phyloP scores from a whole-genome alignment of 2,329 filamentous ascomycete genomes.

The Ampelomyces quisqualis region DNA sequence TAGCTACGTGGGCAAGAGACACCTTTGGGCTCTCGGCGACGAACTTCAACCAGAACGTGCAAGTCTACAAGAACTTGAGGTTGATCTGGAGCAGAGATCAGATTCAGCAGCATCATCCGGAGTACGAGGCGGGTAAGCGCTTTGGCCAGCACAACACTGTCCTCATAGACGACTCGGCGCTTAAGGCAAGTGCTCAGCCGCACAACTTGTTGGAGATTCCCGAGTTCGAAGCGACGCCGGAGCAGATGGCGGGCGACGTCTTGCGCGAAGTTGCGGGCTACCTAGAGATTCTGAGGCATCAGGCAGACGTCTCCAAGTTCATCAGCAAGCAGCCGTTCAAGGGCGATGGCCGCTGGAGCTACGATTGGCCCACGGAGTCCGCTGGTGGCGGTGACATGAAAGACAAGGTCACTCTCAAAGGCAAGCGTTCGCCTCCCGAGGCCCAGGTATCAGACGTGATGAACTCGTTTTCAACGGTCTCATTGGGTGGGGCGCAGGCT shows the following conservation, averaged over 20 bases:
- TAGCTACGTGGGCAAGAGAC: slow-evolving; percentile 77
- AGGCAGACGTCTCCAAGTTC: slow-evolving; percentile 63
- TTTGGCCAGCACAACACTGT: slow-evolving; percentile 89
- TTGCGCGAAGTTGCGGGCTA: slow-evolving; percentile 55
- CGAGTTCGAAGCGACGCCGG: slow-evolving; percentile 63
- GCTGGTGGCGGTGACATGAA: slow-evolving; percentile 16
- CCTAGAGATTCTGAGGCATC: slow-evolving; percentile 53
- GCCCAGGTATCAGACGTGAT: not conserved
- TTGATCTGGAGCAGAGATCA: slow-evolving; percentile 63
- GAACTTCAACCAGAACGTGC: slow-evolving; percentile 71
- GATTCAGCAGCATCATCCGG: slow-evolving; percentile 49
- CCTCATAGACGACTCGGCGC: slow-evolving; percentile 77
- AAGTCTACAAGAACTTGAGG: slow-evolving; percentile 85
- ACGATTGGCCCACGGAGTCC: slow-evolving; percentile 25
- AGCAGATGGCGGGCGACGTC: slow-evolving; percentile 46
- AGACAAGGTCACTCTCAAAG: slow-evolving; percentile 8
- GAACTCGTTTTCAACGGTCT: not conserved
- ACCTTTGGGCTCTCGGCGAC: slow-evolving; percentile 63
- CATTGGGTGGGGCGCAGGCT: not conserved
- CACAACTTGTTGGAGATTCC: slow-evolving; percentile 79
- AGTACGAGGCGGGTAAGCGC: slow-evolving; percentile 33
- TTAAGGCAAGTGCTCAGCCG: slow-evolving; percentile 82
- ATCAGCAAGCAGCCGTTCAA: slow-evolving; percentile 48
- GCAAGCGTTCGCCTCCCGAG: not conserved
- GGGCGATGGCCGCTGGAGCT: slow-evolving; percentile 29